Base-by-base conservation (phyloP, 2,329 filamentous ascomycete genomes). In the Xylaria sp. region DNA sequence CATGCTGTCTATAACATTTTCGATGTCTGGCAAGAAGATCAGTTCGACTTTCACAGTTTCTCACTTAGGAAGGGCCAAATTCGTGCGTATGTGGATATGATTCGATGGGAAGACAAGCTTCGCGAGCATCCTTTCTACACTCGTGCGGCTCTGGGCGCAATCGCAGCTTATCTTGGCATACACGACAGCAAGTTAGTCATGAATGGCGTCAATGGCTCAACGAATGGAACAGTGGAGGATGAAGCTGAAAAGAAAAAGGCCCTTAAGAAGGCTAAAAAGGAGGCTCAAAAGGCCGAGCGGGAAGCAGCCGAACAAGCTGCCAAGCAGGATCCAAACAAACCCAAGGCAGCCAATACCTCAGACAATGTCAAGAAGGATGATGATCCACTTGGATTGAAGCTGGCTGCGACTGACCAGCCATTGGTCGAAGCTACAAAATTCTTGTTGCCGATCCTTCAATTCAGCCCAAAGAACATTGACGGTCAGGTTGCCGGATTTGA, bases 31-130 rank as follows among this genome's bases (percentile, higher is more conserved):
- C 92, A 97, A 78, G 97, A 99, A 79, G 96, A 99, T 76, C 96
- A 99, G 78, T 98, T 98, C 76, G 96, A 99, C 80, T 99, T 99
- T 85, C 97, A 99, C 85, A 94, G 90, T 79, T 99, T 99, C 82
- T 98, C 94, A 23, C 85, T 99, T n/a, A 88, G 96, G 23, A 99
- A 98, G 81, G 97, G 97, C 15, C 95, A 97, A 85, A 93, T 98
- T 69, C 88, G 95, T 66, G 93, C 96, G 1, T 99, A 99, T 78
- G 85, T 99, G 49, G 94, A 98, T 75, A 97, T 99, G 94, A 86
- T 99, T 56, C 89, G 92, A 75, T 99, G 96, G 97, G 95, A 98
- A 79, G 94, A 99, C 78, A 89, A 90, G 70, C 82, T 98, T 54
- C 91, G 94, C 64, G 92, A 97, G 75, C 96, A 99, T 79, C 96